A percentile compares a stretch with the other conserved stretches of the same genome.
Conservation (phyloP, 2,329 filamentous ascomycete species). For the Talaromyces sp. region DNA sequence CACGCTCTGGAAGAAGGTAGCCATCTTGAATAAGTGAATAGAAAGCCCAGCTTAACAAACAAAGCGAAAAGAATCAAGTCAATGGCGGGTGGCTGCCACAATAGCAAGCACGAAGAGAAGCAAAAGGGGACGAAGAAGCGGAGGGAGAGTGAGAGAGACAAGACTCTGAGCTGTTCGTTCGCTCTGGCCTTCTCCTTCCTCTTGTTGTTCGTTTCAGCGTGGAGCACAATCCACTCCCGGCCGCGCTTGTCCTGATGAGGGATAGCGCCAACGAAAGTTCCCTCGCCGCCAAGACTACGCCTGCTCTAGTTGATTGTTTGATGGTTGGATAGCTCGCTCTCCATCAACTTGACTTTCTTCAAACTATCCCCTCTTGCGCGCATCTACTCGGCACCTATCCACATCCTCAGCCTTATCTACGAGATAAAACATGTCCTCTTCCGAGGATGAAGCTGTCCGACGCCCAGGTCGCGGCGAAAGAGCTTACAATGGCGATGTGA, state of each 20-base stretch:
- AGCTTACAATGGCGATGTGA: conserved; percentile 25
- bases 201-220: conserved; percentile 18
- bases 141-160: background rate
- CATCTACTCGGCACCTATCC: background rate
- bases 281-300: background rate
- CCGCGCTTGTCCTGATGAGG: background rate
- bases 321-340: background rate
- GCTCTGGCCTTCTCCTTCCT: conserved; percentile 11
- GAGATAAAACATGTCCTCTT: conserved; percentile 32
- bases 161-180: conserved; percentile 14
- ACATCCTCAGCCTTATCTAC: too few species aligned
- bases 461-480: conserved; percentile 32
- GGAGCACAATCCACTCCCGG: conserved; percentile 15
- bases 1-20: conserved; percentile 51
- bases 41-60: conserved; percentile 16
- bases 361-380: background rate
- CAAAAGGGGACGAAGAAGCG: conserved; percentile 5
- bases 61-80: background rate
- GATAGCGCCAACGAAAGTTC: conserved; percentile 10
- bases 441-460: conserved; percentile 38
- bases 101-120: conserved; percentile 4
- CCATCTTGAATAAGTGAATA: conserved; percentile 34
- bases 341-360: background rate
- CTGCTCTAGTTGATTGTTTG: background rate
- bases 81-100: conserved; percentile 3